These are phyloP conservation scores for Mortierella sp. DNA, from an alignment of 371 early-diverging fungal genomes.

Conservation along the genomic window DNA sequence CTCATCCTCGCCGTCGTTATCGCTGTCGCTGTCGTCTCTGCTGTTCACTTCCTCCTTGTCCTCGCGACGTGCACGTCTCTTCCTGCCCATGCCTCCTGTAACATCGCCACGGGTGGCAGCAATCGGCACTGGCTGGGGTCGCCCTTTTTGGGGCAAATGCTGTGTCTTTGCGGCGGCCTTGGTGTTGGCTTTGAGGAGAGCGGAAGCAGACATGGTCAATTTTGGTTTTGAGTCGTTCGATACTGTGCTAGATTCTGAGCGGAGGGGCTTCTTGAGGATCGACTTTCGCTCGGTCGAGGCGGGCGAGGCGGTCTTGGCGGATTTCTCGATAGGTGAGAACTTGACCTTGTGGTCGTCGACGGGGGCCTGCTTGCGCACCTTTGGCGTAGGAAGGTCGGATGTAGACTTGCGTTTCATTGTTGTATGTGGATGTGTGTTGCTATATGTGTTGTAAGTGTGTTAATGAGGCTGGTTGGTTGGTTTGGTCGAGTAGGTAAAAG, in stretches of 20 bases:
- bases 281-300: slow-evolving; percentile 39
- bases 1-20: slow-evolving; percentile 34
- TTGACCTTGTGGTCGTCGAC: slow-evolving; percentile 37
- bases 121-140: slow-evolving; percentile 16
- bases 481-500: neutral
- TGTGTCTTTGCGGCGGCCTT: slow-evolving; percentile 22
- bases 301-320: neutral
- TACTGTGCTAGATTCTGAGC: slow-evolving; percentile 14
- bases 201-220: slow-evolving; percentile 37
- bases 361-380: slow-evolving; percentile 50
- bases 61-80: slow-evolving; percentile 28
- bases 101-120: slow-evolving; percentile 49
- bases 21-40: slow-evolving; percentile 40
- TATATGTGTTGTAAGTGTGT: neutral
- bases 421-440: neutral
- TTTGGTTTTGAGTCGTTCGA: slow-evolving; percentile 39
- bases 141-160: neutral
- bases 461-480: neutral
- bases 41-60: slow-evolving; percentile 23
- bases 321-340: slow-evolving; percentile 4
- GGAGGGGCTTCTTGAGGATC: slow-evolving; percentile 49
- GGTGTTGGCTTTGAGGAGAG: slow-evolving; percentile 47
- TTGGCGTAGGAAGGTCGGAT: slow-evolving; percentile 28
- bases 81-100: slow-evolving; percentile 55
- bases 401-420: slow-evolving; percentile 42